Conservation (phyloP, 352 stramenopile species). For the Halophytophthora batemanensis region DNA sequence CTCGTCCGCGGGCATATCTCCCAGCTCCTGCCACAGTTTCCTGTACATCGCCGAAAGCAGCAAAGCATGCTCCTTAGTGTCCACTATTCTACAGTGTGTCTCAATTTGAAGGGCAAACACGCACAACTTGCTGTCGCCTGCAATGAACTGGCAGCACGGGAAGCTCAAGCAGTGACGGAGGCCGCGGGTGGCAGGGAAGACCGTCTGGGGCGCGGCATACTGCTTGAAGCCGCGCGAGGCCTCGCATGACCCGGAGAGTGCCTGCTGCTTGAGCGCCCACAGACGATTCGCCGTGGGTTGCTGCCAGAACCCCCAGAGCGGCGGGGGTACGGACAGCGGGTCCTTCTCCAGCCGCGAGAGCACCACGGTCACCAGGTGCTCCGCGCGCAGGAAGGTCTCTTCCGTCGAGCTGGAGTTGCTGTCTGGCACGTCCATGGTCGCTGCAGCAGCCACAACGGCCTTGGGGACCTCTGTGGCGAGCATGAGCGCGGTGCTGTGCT, state of each 20-base stretch:
- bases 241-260: slow-evolving; percentile 57
- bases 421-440: no score
- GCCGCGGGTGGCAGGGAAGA: slow-evolving; percentile 9
- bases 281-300: slow-evolving; percentile 34
- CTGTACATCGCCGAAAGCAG: slow-evolving; percentile 22
- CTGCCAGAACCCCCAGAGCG: slow-evolving; percentile 45
- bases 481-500: no score
- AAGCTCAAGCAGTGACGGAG: slow-evolving; percentile 3
- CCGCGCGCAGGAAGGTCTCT: slow-evolving; percentile 37
- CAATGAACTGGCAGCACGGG: slow-evolving; percentile 44
- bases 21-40: slow-evolving; percentile 61
- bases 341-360: slow-evolving; percentile 54
- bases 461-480: no score
- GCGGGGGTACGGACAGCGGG: slow-evolving; percentile 39
- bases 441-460: no score
- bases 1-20: slow-evolving; percentile 40
- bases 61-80: slow-evolving; percentile 1
- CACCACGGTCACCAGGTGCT: slow-evolving; percentile 55
- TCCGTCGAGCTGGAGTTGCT: slow-evolving; percentile 23
- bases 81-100: neutral
- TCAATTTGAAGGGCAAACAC: no score
- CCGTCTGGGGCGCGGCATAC: slow-evolving; percentile 24
- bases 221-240: slow-evolving; percentile 41
- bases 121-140: slow-evolving; percentile 50
- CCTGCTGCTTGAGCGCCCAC: slow-evolving; percentile 61